A percentile compares a stretch with the other conserved stretches of the same genome.
Conservation (phyloP, 768 basidiomycete species). For the Boletus vermiculosoides region DNA sequence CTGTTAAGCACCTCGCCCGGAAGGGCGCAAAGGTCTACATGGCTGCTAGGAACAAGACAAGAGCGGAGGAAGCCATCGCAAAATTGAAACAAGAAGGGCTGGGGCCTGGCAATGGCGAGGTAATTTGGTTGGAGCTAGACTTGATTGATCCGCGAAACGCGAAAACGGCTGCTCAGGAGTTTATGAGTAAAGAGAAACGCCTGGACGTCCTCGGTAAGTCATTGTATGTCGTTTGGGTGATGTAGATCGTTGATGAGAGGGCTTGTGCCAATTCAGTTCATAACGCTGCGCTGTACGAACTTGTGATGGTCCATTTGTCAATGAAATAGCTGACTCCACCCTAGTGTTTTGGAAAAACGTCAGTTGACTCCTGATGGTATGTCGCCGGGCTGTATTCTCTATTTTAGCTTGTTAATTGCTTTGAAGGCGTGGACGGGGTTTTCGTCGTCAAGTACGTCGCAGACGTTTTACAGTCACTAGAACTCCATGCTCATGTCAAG, state of each 20-base stretch:
- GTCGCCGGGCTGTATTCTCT: not conserved
- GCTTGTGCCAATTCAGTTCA: slow-evolving; percentile 40
- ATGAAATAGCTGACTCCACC: slow-evolving; percentile 8
- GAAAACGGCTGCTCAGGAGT: slow-evolving; percentile 48
- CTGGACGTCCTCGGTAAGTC: slow-evolving; percentile 52
- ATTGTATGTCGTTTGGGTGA: not conserved
- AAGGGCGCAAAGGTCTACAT: slow-evolving; percentile 61
- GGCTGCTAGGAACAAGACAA: slow-evolving; percentile 47
- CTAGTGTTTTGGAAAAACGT: slow-evolving; percentile 22
- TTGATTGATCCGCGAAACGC: slow-evolving; percentile 47
- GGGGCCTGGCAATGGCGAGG: slow-evolving; percentile 43
- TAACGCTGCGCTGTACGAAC: slow-evolving; percentile 50
- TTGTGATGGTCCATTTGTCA: not conserved
- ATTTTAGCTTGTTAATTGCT: not conserved
- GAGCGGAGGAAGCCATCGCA: slow-evolving; percentile 48
- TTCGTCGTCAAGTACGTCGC: slow-evolving; percentile 46
- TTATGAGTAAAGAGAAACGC: slow-evolving; percentile 48
- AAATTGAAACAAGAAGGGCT: slow-evolving; percentile 44
- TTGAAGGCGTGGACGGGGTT: slow-evolving; percentile 37
- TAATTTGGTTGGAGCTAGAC: slow-evolving; percentile 52
- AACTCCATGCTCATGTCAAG: not conserved
- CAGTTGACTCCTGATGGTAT: slow-evolving; percentile 30
- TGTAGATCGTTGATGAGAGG: not conserved
- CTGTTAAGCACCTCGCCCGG: slow-evolving; percentile 49
- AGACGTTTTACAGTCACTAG: not conserved